Conservation (phyloP, 2,329 filamentous ascomycete species). For the Sporothrix dimorphospora region DNA sequence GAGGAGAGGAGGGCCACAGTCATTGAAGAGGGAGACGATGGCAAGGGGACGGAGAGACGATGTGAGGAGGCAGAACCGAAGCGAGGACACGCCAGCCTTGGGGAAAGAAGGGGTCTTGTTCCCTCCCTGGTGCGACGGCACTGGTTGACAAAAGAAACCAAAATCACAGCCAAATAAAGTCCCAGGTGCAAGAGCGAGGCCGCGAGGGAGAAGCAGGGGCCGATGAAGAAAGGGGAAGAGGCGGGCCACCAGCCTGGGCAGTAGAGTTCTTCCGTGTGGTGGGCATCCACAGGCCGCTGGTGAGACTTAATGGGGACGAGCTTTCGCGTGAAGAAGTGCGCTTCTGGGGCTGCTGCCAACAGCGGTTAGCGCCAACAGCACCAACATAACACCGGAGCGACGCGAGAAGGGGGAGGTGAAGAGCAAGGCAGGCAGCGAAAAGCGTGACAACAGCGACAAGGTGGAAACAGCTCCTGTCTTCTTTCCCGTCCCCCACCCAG, state of each 20-base stretch:
- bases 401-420: neutral
- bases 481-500: slow-evolving; percentile 10
- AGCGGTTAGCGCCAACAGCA: neutral
- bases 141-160: neutral
- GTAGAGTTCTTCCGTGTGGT: slow-evolving; percentile 3
- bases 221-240: slow-evolving; percentile 4
- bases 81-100: slow-evolving; percentile 7
- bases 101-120: no score
- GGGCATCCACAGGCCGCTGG: neutral
- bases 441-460: neutral
- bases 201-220: slow-evolving; percentile 3
- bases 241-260: neutral
- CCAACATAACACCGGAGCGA: neutral
- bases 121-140: neutral
- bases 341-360: neutral
- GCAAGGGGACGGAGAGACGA: neutral
- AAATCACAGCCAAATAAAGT: neutral
- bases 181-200: neutral
- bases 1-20: neutral
- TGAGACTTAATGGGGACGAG: neutral
- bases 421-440: neutral
- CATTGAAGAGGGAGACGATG: neutral
- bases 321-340: neutral
- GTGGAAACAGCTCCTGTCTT: neutral
- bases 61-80: slow-evolving; percentile 11